Evolutionary conservation across 2,329 filamentous ascomycete species (phyloP).

Genomic region (Neopestalotiopsis clavispora): DNA sequence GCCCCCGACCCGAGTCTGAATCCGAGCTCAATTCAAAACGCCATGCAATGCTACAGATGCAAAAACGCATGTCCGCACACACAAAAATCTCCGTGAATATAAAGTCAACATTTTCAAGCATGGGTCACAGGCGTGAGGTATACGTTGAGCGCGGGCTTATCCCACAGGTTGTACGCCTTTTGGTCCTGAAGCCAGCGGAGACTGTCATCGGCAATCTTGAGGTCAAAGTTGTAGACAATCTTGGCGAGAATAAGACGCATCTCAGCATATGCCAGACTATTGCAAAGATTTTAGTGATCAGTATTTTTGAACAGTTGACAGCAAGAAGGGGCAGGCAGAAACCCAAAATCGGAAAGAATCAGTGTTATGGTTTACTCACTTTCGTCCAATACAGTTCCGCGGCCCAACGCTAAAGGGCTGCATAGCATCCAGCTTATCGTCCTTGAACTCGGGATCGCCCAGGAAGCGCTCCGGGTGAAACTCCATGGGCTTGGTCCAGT

Average conservation of each 20-base stretch:
- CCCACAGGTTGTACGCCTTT: slow-evolving; percentile 35
- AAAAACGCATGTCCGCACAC: background rate
- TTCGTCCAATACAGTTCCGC: slow-evolving; percentile 45
- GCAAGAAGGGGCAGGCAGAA: background rate
- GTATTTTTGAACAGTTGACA: background rate
- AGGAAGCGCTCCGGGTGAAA: slow-evolving; percentile 49
- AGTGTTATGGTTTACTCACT: slow-evolving; percentile 33
- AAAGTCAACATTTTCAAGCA: background rate
- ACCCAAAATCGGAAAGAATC: background rate
- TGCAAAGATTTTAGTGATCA: background rate
- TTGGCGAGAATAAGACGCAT: slow-evolving; percentile 42
- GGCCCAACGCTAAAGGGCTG: slow-evolving; percentile 44
- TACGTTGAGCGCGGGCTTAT: slow-evolving; percentile 34
- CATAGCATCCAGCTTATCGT: slow-evolving; percentile 38
- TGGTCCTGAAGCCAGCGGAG: slow-evolving; percentile 34
- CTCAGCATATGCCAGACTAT: slow-evolving; percentile 42
- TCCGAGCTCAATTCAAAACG: background rate
- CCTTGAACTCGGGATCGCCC: slow-evolving; percentile 32
- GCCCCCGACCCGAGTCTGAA: too few species aligned
- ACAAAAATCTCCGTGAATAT: background rate
- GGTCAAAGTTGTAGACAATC: slow-evolving; percentile 42
- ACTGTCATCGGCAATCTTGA: slow-evolving; percentile 32
- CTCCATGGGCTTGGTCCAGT: slow-evolving; percentile 42
- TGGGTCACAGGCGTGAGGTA: slow-evolving; percentile 27
- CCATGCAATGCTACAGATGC: background rate